phyloP scores from a whole-genome alignment of 1,284 basidiomycete genomes.

The Moniliella sp. region DNA sequence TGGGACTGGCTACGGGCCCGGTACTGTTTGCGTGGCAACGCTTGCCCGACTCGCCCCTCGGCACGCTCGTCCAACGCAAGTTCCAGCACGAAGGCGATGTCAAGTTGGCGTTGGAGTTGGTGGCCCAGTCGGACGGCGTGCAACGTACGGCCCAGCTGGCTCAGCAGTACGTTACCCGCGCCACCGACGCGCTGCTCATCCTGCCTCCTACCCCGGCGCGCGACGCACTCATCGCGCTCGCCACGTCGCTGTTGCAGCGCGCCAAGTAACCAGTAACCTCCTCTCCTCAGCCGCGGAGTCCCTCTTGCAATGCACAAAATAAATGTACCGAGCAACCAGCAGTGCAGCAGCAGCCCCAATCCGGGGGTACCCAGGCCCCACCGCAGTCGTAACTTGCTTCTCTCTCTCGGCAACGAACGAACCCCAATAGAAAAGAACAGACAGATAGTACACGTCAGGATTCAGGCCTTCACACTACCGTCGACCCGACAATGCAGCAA shows the following conservation, averaged over 20 bases:
- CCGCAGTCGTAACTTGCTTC: no score
- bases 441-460: no score
- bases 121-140: slow-evolving; percentile 15
- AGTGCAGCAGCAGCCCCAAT: no score
- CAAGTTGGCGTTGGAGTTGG: slow-evolving; percentile 38
- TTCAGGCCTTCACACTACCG: no score
- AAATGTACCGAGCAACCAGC: no score
- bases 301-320: no score
- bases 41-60: slow-evolving; percentile 39
- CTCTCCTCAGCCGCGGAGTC: no score
- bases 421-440: no score
- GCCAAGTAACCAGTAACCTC: slow-evolving; percentile 11
- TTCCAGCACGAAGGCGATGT: slow-evolving; percentile 66
- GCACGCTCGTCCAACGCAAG: slow-evolving; percentile 58
- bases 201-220: slow-evolving; percentile 20
- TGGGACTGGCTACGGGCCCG: slow-evolving; percentile 75
- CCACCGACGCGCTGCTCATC: slow-evolving; percentile 9
- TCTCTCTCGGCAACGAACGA: no score
- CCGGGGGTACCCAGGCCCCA: no score
- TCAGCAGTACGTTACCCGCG: slow-evolving; percentile 16
- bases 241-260: slow-evolving; percentile 18
- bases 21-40: slow-evolving; percentile 81
- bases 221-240: slow-evolving; percentile 16
- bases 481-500: no score
- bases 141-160: slow-evolving; percentile 22